Conservation (phyloP, 805 yeast genomes). For the Wickerhamiella domercqiae region DNA sequence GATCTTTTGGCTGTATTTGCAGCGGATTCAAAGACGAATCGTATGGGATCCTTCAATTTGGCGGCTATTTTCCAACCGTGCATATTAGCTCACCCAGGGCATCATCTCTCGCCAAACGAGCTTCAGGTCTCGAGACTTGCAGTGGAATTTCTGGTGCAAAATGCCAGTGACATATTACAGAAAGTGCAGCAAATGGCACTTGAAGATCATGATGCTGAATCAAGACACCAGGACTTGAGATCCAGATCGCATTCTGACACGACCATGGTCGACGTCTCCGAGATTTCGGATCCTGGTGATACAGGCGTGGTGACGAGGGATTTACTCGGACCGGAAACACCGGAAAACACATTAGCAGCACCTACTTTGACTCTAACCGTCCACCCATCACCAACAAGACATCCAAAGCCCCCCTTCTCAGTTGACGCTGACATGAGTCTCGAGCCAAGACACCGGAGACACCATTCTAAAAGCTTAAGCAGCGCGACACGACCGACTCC, state of each 20-base stretch:
- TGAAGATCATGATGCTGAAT: conserved; percentile 18
- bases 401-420: background rate
- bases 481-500: conserved; percentile 15
- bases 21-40: conserved; percentile 55
- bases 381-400: background rate
- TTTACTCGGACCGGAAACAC: conserved; percentile 1
- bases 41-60: conserved; percentile 84
- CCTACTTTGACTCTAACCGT: too few relatives aligned
- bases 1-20: conserved; percentile 80
- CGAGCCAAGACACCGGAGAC: conserved; percentile 12
- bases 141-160: conserved; percentile 76
- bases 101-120: conserved; percentile 85
- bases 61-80: conserved; percentile 97
- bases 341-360: background rate
- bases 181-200: conserved; percentile 23
- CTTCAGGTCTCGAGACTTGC: conserved; percentile 76
- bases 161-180: conserved; percentile 65
- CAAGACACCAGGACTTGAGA: too few relatives aligned
- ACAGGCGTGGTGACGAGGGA: too few relatives aligned
- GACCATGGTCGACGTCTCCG: background rate
- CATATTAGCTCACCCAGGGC: conserved; percentile 80
- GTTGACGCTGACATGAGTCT: background rate
- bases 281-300: conserved; percentile 1
- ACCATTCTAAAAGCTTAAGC: conserved; percentile 20
- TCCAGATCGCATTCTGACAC: background rate